Conservation (phyloP, 306 rosid species). For the Mimosa pudica region DNA sequence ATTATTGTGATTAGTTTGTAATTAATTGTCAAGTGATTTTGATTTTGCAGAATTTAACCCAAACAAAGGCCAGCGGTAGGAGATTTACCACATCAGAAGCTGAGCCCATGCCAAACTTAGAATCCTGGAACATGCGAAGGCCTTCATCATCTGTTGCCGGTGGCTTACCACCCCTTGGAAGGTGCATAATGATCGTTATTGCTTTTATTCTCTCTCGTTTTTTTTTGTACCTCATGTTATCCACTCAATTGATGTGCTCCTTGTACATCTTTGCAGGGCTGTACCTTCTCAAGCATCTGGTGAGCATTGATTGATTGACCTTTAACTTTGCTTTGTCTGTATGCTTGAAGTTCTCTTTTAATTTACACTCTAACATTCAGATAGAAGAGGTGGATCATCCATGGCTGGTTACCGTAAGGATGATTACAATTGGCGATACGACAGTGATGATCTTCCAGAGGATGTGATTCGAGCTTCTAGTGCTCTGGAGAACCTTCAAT, state of each 20-base stretch:
- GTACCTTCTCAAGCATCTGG: conserved; percentile 87
- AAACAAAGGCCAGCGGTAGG: conserved; percentile 79
- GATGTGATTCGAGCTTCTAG: conserved; percentile 82
- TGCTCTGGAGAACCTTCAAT: conserved; percentile 92
- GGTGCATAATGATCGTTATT: conserved; percentile 53
- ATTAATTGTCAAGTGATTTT: conserved; percentile 29
- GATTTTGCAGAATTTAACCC: conserved; percentile 75
- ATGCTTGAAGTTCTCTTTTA: conserved; percentile 38
- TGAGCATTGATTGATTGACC: conserved; percentile 50
- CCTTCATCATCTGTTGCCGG: conserved; percentile 94
- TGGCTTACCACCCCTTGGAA: conserved; percentile 96
- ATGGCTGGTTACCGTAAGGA: conserved; percentile 82
- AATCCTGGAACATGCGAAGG: conserved; percentile 73
- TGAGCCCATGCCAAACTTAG: conserved; percentile 74
- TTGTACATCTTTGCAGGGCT: conserved; percentile 60
- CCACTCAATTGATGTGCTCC: conserved; percentile 30
- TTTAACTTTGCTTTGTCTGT: conserved; percentile 23
- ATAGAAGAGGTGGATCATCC: conserved; percentile 96
- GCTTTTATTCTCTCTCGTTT: conserved; percentile 8
- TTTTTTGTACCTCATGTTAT: not conserved
- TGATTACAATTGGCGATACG: conserved; percentile 93
- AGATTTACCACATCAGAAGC: conserved; percentile 67
- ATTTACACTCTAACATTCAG: conserved; percentile 64
- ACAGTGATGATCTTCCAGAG: conserved; percentile 79
- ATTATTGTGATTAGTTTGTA: conserved; percentile 3